Conservation (phyloP, 441 rosid species). For the Erodium moschatum region DNA sequence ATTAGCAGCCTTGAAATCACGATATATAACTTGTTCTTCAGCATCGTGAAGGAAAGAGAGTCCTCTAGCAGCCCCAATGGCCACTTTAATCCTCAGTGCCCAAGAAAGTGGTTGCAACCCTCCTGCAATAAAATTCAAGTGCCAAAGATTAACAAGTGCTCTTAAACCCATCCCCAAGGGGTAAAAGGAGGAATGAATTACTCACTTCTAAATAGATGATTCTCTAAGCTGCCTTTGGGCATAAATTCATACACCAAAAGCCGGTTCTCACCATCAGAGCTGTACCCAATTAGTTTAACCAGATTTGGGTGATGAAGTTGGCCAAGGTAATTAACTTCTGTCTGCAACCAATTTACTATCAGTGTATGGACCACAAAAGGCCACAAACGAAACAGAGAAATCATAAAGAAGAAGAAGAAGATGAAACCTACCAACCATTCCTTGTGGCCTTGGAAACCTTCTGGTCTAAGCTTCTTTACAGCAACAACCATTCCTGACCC, state of each 20-base stretch:
- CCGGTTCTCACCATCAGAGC: slow-evolving; percentile 36
- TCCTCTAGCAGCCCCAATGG: slow-evolving; percentile 58
- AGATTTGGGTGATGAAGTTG: slow-evolving; percentile 50
- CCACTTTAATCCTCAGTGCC: slow-evolving; percentile 53
- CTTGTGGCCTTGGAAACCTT: slow-evolving; percentile 47
- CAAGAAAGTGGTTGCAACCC: slow-evolving; percentile 61
- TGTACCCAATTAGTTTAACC: slow-evolving; percentile 53
- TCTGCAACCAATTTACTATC: slow-evolving; percentile 23
- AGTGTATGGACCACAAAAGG: slow-evolving; percentile 10
- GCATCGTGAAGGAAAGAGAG: slow-evolving; percentile 62
- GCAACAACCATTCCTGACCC: slow-evolving; percentile 54
- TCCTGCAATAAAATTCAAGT: slow-evolving; percentile 28
- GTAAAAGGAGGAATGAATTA: no score
- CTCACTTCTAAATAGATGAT: slow-evolving; percentile 53
- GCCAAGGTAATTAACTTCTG: slow-evolving; percentile 46
- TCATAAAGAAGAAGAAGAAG: neutral
- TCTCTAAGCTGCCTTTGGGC: slow-evolving; percentile 58
- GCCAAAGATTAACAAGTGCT: neutral
- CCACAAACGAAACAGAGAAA: slow-evolving; percentile 8
- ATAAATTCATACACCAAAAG: slow-evolving; percentile 53
- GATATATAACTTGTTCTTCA: slow-evolving; percentile 63
- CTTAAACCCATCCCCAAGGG: neutral
- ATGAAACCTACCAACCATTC: slow-evolving; percentile 52
- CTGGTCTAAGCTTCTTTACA: slow-evolving; percentile 43
- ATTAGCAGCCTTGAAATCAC: slow-evolving; percentile 78